Evolutionary conservation across 306 rosid genomes (phyloP).

Genomic region (Alnus rubra): DNA sequence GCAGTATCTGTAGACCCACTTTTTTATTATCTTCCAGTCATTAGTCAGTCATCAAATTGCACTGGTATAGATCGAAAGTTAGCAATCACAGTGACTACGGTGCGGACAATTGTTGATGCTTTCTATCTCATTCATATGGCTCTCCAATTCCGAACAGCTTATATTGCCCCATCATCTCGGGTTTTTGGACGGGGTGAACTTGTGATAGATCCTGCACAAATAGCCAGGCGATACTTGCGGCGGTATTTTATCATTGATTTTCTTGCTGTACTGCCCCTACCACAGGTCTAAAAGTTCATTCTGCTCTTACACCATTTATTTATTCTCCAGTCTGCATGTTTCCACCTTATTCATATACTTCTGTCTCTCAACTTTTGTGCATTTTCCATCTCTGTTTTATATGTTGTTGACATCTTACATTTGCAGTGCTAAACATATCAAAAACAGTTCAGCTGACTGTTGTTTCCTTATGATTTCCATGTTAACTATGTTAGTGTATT

Average conservation of each 20-base stretch:
- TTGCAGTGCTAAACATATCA: neutral
- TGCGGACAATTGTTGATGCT: slow-evolving; percentile 79
- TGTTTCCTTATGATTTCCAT: slow-evolving; percentile 4
- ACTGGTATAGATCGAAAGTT: slow-evolving; percentile 76
- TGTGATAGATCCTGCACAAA: slow-evolving; percentile 85
- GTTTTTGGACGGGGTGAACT: slow-evolving; percentile 99
- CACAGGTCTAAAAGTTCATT: slow-evolving; percentile 68
- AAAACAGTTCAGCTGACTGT: neutral
- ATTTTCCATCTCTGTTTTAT: neutral
- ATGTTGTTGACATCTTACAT: neutral
- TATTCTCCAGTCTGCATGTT: slow-evolving; percentile 9
- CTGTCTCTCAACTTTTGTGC: slow-evolving; percentile 10
- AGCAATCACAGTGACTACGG: slow-evolving; percentile 76
- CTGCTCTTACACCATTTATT: slow-evolving; percentile 18
- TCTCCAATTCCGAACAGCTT: slow-evolving; percentile 93
- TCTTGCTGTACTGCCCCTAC: slow-evolving; percentile 82
- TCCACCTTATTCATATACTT: slow-evolving; percentile 8
- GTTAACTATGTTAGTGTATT: neutral
- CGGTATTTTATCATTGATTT: slow-evolving; percentile 78
- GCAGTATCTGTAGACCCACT: slow-evolving; percentile 92
- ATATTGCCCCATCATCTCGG: slow-evolving; percentile 98
- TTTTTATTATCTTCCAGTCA: slow-evolving; percentile 89
- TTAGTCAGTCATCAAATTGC: slow-evolving; percentile 53
- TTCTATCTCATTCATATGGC: slow-evolving; percentile 94
- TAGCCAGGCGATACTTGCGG: slow-evolving; percentile 86